phyloP scores from a whole-genome alignment of 805 yeast species.

The Starmerella sirachaensis region DNA sequence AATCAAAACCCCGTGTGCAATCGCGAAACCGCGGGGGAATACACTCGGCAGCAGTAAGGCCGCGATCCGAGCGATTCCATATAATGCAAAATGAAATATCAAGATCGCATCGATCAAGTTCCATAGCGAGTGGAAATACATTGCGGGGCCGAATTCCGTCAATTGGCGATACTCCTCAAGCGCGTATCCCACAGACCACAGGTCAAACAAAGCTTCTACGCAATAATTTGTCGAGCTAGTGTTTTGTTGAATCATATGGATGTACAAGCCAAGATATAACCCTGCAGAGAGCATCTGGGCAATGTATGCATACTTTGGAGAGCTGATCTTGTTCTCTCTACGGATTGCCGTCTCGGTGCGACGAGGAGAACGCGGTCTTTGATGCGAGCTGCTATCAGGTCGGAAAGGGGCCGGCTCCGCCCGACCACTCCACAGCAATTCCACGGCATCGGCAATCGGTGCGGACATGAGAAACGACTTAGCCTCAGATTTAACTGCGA shows the following conservation, averaged over 20 bases:
- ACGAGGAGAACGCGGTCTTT: too few relatives aligned
- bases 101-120: slow-evolving; percentile 3
- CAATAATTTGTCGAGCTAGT: not conserved
- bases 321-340: not conserved
- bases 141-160: slow-evolving; percentile 1
- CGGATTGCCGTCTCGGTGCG: slow-evolving; percentile 1
- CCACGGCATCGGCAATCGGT: not conserved
- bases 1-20: slow-evolving; percentile 5
- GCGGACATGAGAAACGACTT: slow-evolving; percentile 1
- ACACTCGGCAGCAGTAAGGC: not conserved
- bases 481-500: slow-evolving; percentile 2
- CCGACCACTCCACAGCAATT: slow-evolving; percentile 2
- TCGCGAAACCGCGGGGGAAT: not conserved
- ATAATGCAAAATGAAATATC: not conserved
- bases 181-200: slow-evolving; percentile 5
- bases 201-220: slow-evolving; percentile 3
- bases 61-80: not conserved
- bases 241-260: slow-evolving; percentile 5
- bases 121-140: slow-evolving; percentile 7
- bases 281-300: slow-evolving; percentile 3
- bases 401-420: not conserved
- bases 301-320: not conserved
- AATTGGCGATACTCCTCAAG: slow-evolving; percentile 5
- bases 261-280: slow-evolving; percentile 1
- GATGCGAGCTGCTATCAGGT: not conserved